These are phyloP conservation scores for Arabidopsis hybrid DNA, from an alignment of 441 rosid genomes.

Conservation along the genomic window DNA sequence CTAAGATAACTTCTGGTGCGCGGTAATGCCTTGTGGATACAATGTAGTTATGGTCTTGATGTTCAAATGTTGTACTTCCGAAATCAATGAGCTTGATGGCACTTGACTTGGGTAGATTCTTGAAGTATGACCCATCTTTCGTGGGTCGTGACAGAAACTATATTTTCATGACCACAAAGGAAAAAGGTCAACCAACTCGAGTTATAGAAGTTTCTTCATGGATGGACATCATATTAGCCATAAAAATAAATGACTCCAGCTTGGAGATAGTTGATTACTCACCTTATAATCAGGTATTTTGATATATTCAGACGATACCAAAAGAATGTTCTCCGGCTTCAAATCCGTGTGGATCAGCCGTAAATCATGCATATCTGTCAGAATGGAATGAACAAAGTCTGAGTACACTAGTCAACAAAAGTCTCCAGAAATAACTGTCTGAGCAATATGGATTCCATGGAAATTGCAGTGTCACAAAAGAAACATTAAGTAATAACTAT, in stretches of 20 bases:
- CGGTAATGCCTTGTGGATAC: slow-evolving; percentile 96
- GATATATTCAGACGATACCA: slow-evolving; percentile 83
- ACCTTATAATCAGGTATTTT: slow-evolving; percentile 93
- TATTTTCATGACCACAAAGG: slow-evolving; percentile 33
- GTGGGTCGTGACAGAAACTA: slow-evolving; percentile 72
- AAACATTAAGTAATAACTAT: slow-evolving; percentile 19
- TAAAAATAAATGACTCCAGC: slow-evolving; percentile 14
- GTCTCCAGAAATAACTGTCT: neutral
- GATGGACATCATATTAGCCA: slow-evolving; percentile 20
- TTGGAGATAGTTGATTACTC: slow-evolving; percentile 26
- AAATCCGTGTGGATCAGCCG: slow-evolving; percentile 88
- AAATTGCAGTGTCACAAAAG: slow-evolving; percentile 2
- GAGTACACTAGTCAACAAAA: slow-evolving; percentile 37
- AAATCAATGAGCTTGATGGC: slow-evolving; percentile 96
- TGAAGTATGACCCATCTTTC: slow-evolving; percentile 81
- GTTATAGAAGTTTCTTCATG: slow-evolving; percentile 8
- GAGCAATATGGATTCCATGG: slow-evolving; percentile 20
- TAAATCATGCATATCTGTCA: slow-evolving; percentile 92
- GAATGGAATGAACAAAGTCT: slow-evolving; percentile 24
- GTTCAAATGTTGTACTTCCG: slow-evolving; percentile 91
- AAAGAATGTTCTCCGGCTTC: slow-evolving; percentile 95
- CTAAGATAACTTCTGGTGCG: slow-evolving; percentile 93
- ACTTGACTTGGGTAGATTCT: slow-evolving; percentile 88
- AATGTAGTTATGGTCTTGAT: slow-evolving; percentile 84
- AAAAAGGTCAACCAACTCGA: slow-evolving; percentile 21